Base-by-base conservation (phyloP, 495 filamentous ascomycete species). In the Daldinia concentrica region DNA sequence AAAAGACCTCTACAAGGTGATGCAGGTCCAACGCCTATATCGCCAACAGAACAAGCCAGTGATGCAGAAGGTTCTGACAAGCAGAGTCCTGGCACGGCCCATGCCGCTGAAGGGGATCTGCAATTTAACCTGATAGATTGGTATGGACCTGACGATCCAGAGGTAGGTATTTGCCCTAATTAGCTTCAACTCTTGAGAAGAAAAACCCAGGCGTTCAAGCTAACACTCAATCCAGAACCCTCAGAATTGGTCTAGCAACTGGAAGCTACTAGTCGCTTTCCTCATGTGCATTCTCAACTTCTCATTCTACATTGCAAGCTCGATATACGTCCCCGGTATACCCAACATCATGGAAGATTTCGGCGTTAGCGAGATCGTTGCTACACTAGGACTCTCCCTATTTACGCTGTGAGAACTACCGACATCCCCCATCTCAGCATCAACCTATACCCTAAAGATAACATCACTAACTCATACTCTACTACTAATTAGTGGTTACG, bases 281-380 rank as follows among this genome's bases (percentile, higher is more conserved):
- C 56, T 68, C 17, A 69, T 77, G 58, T 77, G 76, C 15, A 54
- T 77, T 3, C 68, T 77, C 27, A 77, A 74, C 57, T 76, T 77
- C 34, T 60, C 62, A 1, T 59, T 76, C 32, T 78, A 76, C 32
- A 74, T 78, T 14, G 76, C 68, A 9, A 78, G 71, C 32, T 83
- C 82, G 1, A 80, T 85, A 11, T 87, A 87, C 66, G 77, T 81
- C 12, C 78, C 77, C 6, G 79, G 78, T 4, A 68, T 77, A 19
- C 58, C 66, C 1, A 73, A 79, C 29, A 67, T 87, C 36, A 76
- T 79, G 41, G 57, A 74, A 7, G 76, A 82, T 3, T 86, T 87
- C 60, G 62, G 80, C 22, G 74, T 48, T 8, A 48, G 19, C 43
- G 17, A 48, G 8, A 48, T 48, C 8, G 43, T 48, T 2, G 43